Evolutionary conservation across 169 alveolate genomes (phyloP), one percentile per base, ranked within the genome.

Genomic region (Eimeria brunetti): DNA sequence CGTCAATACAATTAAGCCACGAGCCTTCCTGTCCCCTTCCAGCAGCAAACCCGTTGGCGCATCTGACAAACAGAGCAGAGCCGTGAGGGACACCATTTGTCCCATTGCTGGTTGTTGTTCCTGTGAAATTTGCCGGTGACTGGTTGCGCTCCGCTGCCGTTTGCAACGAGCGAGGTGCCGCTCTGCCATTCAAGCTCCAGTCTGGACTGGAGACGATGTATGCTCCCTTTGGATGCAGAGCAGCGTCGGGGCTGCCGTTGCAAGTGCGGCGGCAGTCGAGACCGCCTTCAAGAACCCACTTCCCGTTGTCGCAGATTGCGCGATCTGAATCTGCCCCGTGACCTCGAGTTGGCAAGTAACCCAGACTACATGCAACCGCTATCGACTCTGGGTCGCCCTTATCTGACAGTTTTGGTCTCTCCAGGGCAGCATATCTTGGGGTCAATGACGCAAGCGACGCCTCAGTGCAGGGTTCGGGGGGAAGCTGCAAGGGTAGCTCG

Each of bases 301-400:
- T 84, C 24, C 96, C 96, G 41, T 95, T 89, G 91, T 95, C 96
- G 91, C 96, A 95, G 58, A 78, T 64, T 27, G 89, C 97, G n/a
- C 76, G 96, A 84, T 51, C 91, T 38, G n/a, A 95, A 91, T 64
- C 94, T 49, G n/a, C 92, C 44, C 46, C 97, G 85, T 33, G 95
- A 41, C 81, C 97, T 53, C 88, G 30, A 36, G 76, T 22, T 12
- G 78, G 88, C 20, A 53, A 30, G 80, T 58, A 92, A 20, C 80
- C 85, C 36, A 58, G 46, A 14, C 86, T 69, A 38, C 89, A 71
- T 9, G 95, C 44, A 30, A 88, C 89, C 56, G 18, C n/a, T 36
- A 92, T 92, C 62, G 88, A 69, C 83, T 81, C 96, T 27, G 90
- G 89, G 67, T 67, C 76, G 69, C 96, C 96, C 49, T 64, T 88